phyloP scores from a whole-genome alignment of 2,329 filamentous ascomycete species.

The Thermothelomyces thermophilus region DNA sequence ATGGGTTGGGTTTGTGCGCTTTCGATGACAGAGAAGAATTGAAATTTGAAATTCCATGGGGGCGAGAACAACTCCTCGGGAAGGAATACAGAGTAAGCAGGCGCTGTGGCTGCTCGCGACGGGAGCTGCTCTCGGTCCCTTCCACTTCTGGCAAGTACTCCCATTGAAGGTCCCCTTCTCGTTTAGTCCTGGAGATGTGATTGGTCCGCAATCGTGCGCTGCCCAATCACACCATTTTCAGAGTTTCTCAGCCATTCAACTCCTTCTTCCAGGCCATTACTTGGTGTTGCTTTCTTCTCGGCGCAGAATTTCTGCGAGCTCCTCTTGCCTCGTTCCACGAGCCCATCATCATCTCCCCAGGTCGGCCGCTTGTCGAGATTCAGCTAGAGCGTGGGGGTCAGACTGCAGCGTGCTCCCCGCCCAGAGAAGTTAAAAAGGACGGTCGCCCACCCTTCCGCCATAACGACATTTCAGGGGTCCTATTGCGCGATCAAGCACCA shows the following conservation, averaged over 20 bases:
- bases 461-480: conserved; percentile 22
- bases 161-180: background rate
- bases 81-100: background rate
- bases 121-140: background rate
- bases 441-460: conserved; percentile 14
- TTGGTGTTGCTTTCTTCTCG: background rate
- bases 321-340: background rate
- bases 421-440: conserved; percentile 14
- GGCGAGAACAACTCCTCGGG: background rate
- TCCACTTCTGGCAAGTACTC: conserved; percentile 9
- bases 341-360: conserved; percentile 1
- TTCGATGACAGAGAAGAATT: no score
- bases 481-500: conserved; percentile 19
- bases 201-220: background rate
- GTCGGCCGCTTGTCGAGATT: background rate
- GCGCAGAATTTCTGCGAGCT: background rate
- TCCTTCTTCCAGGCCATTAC: background rate
- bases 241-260: conserved; percentile 1
- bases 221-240: conserved; percentile 12
- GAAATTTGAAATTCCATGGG: background rate
- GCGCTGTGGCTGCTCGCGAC: no score
- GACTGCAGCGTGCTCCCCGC: conserved; percentile 2
- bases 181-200: background rate
- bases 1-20: background rate
- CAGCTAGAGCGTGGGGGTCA: conserved; percentile 15